Evolutionary conservation across 257 asterid genomes (phyloP).

Genomic region (Solanum okadae): DNA sequence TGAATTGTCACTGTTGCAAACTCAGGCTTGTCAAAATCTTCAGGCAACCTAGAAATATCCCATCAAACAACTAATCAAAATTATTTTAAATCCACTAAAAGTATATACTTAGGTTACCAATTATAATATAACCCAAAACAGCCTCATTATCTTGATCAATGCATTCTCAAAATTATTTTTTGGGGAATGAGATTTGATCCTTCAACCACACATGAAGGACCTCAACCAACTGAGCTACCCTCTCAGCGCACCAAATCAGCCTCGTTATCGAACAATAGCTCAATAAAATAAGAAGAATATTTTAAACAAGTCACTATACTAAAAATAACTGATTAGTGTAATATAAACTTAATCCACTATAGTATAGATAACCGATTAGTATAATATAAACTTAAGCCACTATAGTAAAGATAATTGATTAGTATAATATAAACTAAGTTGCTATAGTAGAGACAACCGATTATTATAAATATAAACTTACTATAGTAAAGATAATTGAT

Average conservation of each 20-base stretch:
- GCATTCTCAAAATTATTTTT: neutral
- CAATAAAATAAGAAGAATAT: neutral
- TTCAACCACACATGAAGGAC: neutral
- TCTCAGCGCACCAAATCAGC: neutral
- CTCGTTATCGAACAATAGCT: neutral
- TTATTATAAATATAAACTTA: neutral
- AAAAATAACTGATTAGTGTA: neutral
- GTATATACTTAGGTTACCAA: neutral
- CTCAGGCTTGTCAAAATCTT: conserved; percentile 83
- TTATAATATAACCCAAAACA: neutral
- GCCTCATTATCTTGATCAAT: neutral
- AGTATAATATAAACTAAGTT: neutral
- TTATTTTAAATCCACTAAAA: neutral
- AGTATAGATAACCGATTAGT: neutral
- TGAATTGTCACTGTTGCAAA: conserved; percentile 90
- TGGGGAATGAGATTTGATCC: neutral
- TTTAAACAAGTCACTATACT: neutral
- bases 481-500: too few relatives aligned
- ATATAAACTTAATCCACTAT: neutral
- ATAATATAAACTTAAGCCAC: neutral
- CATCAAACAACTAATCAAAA: conserved; percentile 3
- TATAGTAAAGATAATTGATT: neutral
- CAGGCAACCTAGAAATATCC: conserved; percentile 66
- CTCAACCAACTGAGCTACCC: neutral
- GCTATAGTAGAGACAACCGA: too few relatives aligned